phyloP scores from a whole-genome alignment of 2,329 filamentous ascomycete genomes.

The Hypoxylon sp. region DNA sequence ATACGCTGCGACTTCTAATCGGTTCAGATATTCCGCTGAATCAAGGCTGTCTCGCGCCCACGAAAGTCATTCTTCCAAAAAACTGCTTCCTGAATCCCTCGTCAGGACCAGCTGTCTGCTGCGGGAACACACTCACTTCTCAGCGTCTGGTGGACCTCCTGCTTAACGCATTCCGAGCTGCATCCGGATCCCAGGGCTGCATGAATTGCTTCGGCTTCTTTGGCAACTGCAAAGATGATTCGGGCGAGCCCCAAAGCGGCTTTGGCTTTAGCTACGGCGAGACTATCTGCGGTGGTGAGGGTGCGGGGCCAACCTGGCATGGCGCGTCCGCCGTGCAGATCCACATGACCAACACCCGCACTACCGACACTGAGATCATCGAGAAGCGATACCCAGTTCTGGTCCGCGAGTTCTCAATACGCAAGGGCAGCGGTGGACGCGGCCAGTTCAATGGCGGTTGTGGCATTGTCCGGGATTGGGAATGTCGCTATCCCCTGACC shows the following conservation, averaged over 20 bases:
- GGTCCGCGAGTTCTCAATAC: slow-evolving; percentile 73
- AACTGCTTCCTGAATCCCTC: slow-evolving; percentile 55
- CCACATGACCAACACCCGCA: slow-evolving; percentile 83
- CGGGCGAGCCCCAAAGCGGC: slow-evolving; percentile 31
- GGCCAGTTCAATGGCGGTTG: slow-evolving; percentile 76
- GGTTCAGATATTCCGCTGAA: slow-evolving; percentile 81
- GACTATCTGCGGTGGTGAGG: slow-evolving; percentile 80
- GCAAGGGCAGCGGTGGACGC: slow-evolving; percentile 69
- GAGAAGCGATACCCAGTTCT: slow-evolving; percentile 79
- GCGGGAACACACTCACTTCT: slow-evolving; percentile 47
- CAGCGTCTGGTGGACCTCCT: slow-evolving; percentile 46
- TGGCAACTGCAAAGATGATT: slow-evolving; percentile 48
- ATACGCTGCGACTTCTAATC: slow-evolving; percentile 71
- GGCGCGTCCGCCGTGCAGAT: slow-evolving; percentile 78
- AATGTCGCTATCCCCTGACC: slow-evolving; percentile 78
- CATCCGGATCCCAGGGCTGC: slow-evolving; percentile 81
- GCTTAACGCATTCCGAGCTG: slow-evolving; percentile 50
- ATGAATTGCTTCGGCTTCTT: slow-evolving; percentile 86
- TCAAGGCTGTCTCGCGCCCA: slow-evolving; percentile 74
- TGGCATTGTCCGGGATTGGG: slow-evolving; percentile 78
- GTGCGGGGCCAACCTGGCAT: slow-evolving; percentile 76
- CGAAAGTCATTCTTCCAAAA: slow-evolving; percentile 48
- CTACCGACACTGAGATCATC: slow-evolving; percentile 79
- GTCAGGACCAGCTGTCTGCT: slow-evolving; percentile 45
- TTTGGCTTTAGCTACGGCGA: slow-evolving; percentile 82